These are phyloP conservation scores for Pseudisothecium myosuroides DNA, from an alignment of 225 moss, liverwort and hornwort genomes.

Conservation along the genomic window DNA sequence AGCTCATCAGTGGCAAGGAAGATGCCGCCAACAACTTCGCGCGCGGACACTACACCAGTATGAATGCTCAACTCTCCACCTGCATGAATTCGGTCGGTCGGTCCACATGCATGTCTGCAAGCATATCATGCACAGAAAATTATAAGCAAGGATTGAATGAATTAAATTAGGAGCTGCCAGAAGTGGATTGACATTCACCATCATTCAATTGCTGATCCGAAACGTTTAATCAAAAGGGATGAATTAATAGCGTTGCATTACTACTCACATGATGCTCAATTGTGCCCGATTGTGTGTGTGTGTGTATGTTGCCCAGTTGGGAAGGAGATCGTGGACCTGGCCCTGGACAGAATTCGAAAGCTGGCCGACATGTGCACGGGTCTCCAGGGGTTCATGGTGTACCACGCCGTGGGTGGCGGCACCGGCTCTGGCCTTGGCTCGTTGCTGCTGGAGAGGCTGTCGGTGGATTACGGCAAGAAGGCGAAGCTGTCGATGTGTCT, in stretches of 20 bases:
- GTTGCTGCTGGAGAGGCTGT: not conserved
- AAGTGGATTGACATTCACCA: not conserved
- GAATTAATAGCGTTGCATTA: too few relatives aligned
- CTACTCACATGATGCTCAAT: not conserved
- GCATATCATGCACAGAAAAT: not conserved
- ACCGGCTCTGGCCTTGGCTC: not conserved
- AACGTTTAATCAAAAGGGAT: too few relatives aligned
- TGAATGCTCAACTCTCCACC: not conserved
- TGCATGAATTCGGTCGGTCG: not conserved
- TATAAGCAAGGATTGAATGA: not conserved
- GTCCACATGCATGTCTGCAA: not conserved
- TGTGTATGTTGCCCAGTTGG: not conserved
- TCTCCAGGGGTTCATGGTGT: not conserved
- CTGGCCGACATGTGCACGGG: not conserved
- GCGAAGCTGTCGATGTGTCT: not conserved
- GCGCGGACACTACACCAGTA: constrained; percentile 43
- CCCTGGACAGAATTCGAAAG: not conserved
- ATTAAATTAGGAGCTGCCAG: too few relatives aligned
- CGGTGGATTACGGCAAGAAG: not conserved
- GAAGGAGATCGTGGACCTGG: not conserved
- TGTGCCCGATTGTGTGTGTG: not conserved
- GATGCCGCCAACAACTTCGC: constrained; percentile 57
- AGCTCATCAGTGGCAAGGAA: constrained; percentile 47
- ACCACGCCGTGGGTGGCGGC: not conserved
- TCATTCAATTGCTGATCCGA: not conserved